Percentiles rank a stretch among this genome's conserved stretches.
Evolutionary conservation across 495 filamentous ascomycete genomes (phyloP).

Genomic region (Parachaetomium inaequale): DNA sequence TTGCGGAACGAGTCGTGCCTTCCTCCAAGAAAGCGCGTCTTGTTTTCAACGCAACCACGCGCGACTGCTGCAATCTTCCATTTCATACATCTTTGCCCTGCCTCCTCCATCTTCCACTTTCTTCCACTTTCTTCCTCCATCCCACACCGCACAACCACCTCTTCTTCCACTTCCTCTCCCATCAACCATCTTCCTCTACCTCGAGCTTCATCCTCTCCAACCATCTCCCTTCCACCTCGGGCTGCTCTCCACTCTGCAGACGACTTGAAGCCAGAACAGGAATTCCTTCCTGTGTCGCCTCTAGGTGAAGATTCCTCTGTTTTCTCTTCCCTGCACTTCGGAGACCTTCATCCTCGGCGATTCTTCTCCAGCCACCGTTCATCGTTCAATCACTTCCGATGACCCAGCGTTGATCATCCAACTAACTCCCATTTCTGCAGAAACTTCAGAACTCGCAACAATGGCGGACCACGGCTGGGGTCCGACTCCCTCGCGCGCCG

Average conservation of each 20-base stretch:
- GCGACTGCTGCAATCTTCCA: background rate
- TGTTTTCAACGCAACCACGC: background rate
- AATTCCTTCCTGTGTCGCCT: too few species aligned
- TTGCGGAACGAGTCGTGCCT: background rate
- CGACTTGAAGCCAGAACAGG: too few species aligned
- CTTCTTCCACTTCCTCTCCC: too few species aligned
- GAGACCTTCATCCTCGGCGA: background rate
- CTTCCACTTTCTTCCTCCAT: background rate
- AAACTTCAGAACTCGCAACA: slow-evolving; percentile 9
- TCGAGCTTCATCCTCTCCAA: too few species aligned
- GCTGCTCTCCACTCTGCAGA: too few species aligned
- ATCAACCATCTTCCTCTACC: too few species aligned
- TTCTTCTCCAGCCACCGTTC: background rate
- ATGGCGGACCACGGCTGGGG: slow-evolving; percentile 31
- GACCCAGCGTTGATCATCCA: background rate
- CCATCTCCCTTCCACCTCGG: too few species aligned
- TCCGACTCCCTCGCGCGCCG: background rate
- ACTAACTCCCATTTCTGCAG: background rate
- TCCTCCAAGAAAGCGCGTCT: background rate
- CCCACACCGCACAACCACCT: background rate
- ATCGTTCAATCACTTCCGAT: background rate
- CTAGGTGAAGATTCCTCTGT: too few species aligned
- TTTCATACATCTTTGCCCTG: background rate
- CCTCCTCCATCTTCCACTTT: too few species aligned
- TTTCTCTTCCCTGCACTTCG: too few species aligned